These are phyloP conservation scores for Coemansia javaensis DNA, from an alignment of 192 early-diverging fungal genomes.

Conservation along the genomic window DNA sequence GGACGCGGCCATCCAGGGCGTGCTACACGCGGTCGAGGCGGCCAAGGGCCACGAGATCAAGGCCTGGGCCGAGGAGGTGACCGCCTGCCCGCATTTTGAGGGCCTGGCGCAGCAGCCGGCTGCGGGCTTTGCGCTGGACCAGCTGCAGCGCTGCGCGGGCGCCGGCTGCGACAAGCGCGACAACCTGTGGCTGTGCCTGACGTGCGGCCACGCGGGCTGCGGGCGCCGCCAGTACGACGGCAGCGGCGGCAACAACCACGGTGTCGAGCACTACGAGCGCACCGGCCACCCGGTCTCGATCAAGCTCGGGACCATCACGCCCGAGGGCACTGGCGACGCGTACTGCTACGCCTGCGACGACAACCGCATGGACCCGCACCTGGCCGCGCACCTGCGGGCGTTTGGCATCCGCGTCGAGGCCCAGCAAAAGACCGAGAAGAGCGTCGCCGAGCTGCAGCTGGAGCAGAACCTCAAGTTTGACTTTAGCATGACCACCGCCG, in stretches of 20 bases:
- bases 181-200: conserved; percentile 94
- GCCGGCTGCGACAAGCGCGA: conserved; percentile 74
- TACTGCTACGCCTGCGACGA: conserved; percentile 73
- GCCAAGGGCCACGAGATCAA: conserved; percentile 83
- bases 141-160: conserved; percentile 34
- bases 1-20: conserved; percentile 34
- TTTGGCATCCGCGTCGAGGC: conserved; percentile 86
- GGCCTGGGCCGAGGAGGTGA: conserved; percentile 87
- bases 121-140: conserved; percentile 17
- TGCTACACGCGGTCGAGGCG: conserved; percentile 75
- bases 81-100: conserved; percentile 73
- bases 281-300: conserved; percentile 79
- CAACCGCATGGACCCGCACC: conserved; percentile 68
- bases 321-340: conserved; percentile 85
- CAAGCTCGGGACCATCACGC: conserved; percentile 96
- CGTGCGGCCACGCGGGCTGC: conserved; percentile 91
- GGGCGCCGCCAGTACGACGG: conserved; percentile 93
- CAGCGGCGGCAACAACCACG: conserved; percentile 90
- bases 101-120: conserved; percentile 60
- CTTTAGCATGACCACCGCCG: conserved; percentile 95
- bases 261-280: conserved; percentile 72
- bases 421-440: conserved; percentile 90
- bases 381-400: conserved; percentile 69
- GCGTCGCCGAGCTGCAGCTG: conserved; percentile 87
- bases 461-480: conserved; percentile 97